Evolutionary conservation across 1,284 basidiomycete genomes (phyloP).

Genomic region (Coniferiporia weirii): DNA sequence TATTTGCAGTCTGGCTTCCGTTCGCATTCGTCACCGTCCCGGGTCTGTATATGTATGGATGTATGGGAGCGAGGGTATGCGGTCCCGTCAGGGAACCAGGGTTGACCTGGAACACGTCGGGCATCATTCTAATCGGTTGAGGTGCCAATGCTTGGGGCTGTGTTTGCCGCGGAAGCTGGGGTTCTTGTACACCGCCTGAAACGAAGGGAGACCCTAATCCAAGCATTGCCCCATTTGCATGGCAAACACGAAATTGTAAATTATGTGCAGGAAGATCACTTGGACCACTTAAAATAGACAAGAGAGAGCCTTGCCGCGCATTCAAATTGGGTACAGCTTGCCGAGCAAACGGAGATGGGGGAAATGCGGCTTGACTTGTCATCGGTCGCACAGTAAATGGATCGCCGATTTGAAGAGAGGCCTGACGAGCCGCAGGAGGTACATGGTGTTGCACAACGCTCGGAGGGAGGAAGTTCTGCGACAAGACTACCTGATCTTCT

Average conservation of each 20-base stretch:
- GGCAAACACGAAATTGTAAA: conserved; percentile 8
- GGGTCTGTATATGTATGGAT: not conserved
- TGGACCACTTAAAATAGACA: conserved; percentile 33
- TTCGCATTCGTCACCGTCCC: conserved; percentile 25
- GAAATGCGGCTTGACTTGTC: conserved; percentile 53
- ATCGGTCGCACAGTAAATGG: conserved; percentile 53
- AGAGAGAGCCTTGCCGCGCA: conserved; percentile 50
- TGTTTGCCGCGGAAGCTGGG: not conserved
- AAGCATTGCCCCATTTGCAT: not conserved
- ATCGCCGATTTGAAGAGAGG: conserved; percentile 29
- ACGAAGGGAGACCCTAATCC: not conserved
- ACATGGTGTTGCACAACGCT: conserved; percentile 4
- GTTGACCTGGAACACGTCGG: conserved; percentile 1
- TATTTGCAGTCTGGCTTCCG: conserved; percentile 24
- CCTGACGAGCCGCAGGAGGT: not conserved
- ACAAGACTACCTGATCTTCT: conserved; percentile 19
- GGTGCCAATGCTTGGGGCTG: not conserved
- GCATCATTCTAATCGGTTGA: conserved; percentile 10
- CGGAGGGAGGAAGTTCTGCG: conserved; percentile 18
- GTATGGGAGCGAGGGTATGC: not conserved
- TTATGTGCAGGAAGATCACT: conserved; percentile 17
- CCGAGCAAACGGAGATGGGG: conserved; percentile 29
- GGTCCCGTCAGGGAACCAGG: conserved; percentile 8
- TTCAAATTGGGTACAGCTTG: conserved; percentile 33
- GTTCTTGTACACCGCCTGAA: not conserved